Percentiles rank a stretch among this genome's conserved stretches.
Evolutionary conservation across 306 rosid genomes (phyloP).

Genomic region (Rosa chinensis): DNA sequence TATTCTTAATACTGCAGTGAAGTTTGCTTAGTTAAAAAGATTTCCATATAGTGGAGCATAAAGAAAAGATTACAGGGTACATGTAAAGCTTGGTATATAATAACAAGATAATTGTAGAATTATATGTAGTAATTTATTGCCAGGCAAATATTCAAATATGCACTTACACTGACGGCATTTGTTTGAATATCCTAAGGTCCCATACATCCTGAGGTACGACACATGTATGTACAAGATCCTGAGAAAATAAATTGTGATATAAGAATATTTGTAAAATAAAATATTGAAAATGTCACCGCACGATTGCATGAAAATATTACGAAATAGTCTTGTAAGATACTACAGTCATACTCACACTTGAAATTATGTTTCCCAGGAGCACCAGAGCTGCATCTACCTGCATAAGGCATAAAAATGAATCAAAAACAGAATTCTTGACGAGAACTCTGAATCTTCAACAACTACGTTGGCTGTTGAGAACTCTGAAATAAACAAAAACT

Average conservation of each 20-base stretch:
- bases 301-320: conserved; percentile 4
- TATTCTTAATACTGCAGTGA: neutral
- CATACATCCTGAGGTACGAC: conserved; percentile 85
- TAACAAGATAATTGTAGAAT: neutral
- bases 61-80: neutral
- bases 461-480: neutral
- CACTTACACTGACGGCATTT: conserved; percentile 67
- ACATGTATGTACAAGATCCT: conserved; percentile 61
- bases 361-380: conserved; percentile 77
- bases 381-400: conserved; percentile 84
- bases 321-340: conserved; percentile 11
- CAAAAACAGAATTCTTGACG: conserved; percentile 13
- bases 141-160: conserved; percentile 12
- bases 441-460: neutral
- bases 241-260: conserved; percentile 35
- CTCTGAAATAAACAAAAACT: neutral
- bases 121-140: neutral
- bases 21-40: neutral
- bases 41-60: neutral
- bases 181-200: conserved; percentile 85
- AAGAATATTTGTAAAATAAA: conserved; percentile 15
- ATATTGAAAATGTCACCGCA: neutral
- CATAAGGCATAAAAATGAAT: conserved; percentile 34
- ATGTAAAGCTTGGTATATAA: neutral
- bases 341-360: conserved; percentile 61